These are phyloP conservation scores for Vigna reflexopilosa DNA, from an alignment of 306 rosid species.

Conservation along the genomic window DNA sequence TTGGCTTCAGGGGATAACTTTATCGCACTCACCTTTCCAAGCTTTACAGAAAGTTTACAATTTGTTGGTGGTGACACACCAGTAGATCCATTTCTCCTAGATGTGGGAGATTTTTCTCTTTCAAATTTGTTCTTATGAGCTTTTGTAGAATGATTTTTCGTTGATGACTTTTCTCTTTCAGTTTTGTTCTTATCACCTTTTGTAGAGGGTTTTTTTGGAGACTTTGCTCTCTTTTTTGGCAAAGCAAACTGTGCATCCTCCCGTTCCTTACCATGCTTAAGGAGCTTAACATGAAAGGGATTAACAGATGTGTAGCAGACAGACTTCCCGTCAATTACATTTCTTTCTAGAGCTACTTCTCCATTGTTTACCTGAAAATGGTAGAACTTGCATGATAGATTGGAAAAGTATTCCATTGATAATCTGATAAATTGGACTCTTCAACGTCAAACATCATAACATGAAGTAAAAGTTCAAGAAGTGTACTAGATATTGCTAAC, in stretches of 20 bases:
- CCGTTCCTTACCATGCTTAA: slow-evolving; percentile 50
- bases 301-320: slow-evolving; percentile 66
- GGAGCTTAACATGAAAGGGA: slow-evolving; percentile 76
- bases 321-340: slow-evolving; percentile 53
- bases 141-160: too few species aligned
- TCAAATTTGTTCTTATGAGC: too few species aligned
- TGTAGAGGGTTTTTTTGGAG: slow-evolving; percentile 47
- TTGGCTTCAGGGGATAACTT: slow-evolving; percentile 75
- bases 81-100: slow-evolving; percentile 39
- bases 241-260: slow-evolving; percentile 42
- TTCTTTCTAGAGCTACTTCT: slow-evolving; percentile 68
- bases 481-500: slow-evolving; percentile 8
- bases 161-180: slow-evolving; percentile 40
- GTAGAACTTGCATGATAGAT: background rate
- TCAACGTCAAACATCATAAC: slow-evolving; percentile 21
- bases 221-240: slow-evolving; percentile 64
- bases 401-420: slow-evolving; percentile 1
- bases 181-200: slow-evolving; percentile 47
- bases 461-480: slow-evolving; percentile 31
- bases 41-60: slow-evolving; percentile 63
- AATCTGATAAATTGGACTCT: slow-evolving; percentile 1
- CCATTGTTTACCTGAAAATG: slow-evolving; percentile 88
- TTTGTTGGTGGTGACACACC: slow-evolving; percentile 49
- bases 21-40: slow-evolving; percentile 56
- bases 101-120: slow-evolving; percentile 48